Conservation (phyloP, 352 stramenopile genomes). For the Globisporangium cylindrosporum region DNA sequence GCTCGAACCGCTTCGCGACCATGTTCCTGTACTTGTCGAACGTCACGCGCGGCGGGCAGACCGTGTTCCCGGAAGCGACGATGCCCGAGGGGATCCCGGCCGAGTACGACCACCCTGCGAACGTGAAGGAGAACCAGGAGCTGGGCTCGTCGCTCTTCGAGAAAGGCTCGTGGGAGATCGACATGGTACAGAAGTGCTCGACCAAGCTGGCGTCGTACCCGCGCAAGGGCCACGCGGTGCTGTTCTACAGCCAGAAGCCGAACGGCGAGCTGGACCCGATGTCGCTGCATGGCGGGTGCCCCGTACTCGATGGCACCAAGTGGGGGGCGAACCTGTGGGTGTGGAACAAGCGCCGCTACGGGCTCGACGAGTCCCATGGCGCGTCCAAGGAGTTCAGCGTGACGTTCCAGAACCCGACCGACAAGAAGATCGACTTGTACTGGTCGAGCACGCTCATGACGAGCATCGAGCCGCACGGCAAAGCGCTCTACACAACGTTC, state of each 20-base stretch:
- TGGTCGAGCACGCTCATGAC: conserved; percentile 72
- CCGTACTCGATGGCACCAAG: conserved; percentile 93
- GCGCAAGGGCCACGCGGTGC: conserved; percentile 89
- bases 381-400: conserved; percentile 43
- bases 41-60: conserved; percentile 75
- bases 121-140: conserved; percentile 41
- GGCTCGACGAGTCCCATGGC: conserved; percentile 33
- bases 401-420: conserved; percentile 68
- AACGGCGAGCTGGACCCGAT: conserved; percentile 90
- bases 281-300: conserved; percentile 92
- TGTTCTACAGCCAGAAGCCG: conserved; percentile 97
- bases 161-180: conserved; percentile 56
- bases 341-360: conserved; percentile 91
- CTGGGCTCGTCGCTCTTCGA: conserved; percentile 60
- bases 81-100: conserved; percentile 68
- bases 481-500: conserved; percentile 60
- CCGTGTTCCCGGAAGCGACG: conserved; percentile 72
- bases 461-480: conserved; percentile 45
- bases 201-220: conserved; percentile 78
- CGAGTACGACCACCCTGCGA: conserved; percentile 48
- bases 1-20: conserved; percentile 83
- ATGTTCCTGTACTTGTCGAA: conserved; percentile 86
- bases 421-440: conserved; percentile 49
- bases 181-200: conserved; percentile 78
- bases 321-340: conserved; percentile 98